These are phyloP conservation scores for Hanseniaspora guilliermondii DNA, from an alignment of 805 yeast genomes.

Conservation along the genomic window DNA sequence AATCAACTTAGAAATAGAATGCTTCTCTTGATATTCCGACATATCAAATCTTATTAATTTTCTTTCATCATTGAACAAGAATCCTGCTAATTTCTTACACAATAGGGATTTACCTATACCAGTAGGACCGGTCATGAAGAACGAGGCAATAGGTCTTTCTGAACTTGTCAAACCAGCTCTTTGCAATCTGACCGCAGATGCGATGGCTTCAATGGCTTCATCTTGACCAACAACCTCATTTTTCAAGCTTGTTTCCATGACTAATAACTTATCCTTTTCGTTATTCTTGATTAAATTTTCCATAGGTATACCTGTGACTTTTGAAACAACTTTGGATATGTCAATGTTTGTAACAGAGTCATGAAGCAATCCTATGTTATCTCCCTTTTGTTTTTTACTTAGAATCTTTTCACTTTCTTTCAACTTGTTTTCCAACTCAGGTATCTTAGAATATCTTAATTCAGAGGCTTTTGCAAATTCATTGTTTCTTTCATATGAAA, in stretches of 20 bases:
- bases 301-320: conserved; percentile 93
- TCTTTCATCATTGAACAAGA: conserved; percentile 76
- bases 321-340: conserved; percentile 80
- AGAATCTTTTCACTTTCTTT: conserved; percentile 20
- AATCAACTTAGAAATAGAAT: conserved; percentile 75
- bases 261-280: conserved; percentile 78
- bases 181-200: conserved; percentile 91
- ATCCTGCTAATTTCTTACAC: conserved; percentile 84
- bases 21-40: conserved; percentile 96
- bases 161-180: conserved; percentile 94
- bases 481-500: conserved; percentile 70
- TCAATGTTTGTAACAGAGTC: conserved; percentile 92
- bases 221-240: conserved; percentile 88
- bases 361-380: conserved; percentile 33
- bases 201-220: conserved; percentile 77
- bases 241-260: conserved; percentile 71
- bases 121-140: conserved; percentile 94
- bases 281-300: conserved; percentile 74
- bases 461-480: conserved; percentile 82
- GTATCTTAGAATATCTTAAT: conserved; percentile 76
- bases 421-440: conserved; percentile 49
- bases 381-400: conserved; percentile 29
- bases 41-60: conserved; percentile 87
- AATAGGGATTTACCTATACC: conserved; percentile 98
- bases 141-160: conserved; percentile 89